Conservation (phyloP, 768 basidiomycete species). For the Grammothele lineata region DNA sequence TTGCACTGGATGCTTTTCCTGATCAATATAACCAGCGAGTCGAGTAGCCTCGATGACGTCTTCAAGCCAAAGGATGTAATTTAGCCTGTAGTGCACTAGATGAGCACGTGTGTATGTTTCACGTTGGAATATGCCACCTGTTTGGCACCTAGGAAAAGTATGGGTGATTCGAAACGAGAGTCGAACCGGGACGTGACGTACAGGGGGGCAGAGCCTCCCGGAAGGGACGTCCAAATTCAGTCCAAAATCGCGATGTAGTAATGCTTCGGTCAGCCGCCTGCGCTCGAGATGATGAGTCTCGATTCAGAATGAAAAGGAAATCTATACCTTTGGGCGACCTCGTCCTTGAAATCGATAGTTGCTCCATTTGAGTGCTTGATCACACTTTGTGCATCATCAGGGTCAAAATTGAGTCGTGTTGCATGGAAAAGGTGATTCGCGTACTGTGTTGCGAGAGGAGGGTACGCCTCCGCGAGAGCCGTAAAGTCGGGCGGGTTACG, state of each 20-base stretch:
- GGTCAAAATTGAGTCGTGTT: neutral
- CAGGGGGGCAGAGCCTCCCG: constrained; percentile 84
- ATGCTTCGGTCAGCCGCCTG: constrained; percentile 75
- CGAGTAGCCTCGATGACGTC: constrained; percentile 48
- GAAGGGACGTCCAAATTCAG: constrained; percentile 57
- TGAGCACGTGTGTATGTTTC: neutral
- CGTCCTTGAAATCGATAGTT: constrained; percentile 73
- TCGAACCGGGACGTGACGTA: constrained; percentile 32
- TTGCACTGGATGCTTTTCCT: too few relatives aligned
- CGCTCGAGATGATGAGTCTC: too few relatives aligned
- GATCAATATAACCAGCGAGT: constrained; percentile 1
- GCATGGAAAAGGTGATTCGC: neutral
- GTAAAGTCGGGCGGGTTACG: constrained; percentile 51
- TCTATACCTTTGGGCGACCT: constrained; percentile 61
- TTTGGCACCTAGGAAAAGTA: constrained; percentile 56
- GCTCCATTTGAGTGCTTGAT: constrained; percentile 20
- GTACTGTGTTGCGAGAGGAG: constrained; percentile 53
- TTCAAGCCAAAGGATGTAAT: constrained; percentile 85
- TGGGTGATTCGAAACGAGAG: neutral
- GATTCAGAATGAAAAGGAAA: constrained; percentile 3
- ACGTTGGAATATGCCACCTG: constrained; percentile 36
- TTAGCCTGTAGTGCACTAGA: constrained; percentile 47
- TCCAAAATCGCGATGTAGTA: constrained; percentile 72
- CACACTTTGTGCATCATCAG: constrained; percentile 23
- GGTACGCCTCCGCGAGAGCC: constrained; percentile 51